phyloP scores from a whole-genome alignment of 257 asterid species.

The Lantana camara region DNA sequence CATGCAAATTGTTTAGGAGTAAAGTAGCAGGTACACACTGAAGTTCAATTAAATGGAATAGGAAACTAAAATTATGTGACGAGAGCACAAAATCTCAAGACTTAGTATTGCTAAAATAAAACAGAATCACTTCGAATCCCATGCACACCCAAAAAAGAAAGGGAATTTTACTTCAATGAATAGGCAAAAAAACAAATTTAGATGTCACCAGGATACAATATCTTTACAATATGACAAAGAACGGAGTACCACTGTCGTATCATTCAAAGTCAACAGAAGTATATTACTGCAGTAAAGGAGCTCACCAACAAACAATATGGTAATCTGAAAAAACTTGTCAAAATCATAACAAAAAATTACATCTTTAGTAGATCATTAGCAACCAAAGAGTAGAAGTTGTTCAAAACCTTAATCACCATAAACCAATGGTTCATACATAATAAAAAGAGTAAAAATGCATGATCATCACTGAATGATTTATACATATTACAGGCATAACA shows the following conservation, averaged over 20 bases:
- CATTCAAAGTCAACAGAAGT: constrained; percentile 6
- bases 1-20: constrained; percentile 35
- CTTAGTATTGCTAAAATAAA: not conserved
- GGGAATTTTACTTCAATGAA: not conserved
- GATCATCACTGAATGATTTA: not conserved
- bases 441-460: not conserved
- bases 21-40: constrained; percentile 18
- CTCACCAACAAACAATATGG: not conserved
- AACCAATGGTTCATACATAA: not conserved
- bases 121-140: not conserved
- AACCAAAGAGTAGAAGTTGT: not conserved
- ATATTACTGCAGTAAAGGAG: not conserved
- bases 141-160: not conserved
- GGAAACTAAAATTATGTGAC: not conserved
- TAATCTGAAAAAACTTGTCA: not conserved
- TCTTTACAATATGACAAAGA: constrained; percentile 21
- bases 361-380: not conserved
- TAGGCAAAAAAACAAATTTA: not conserved
- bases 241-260: constrained; percentile 5
- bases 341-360: constrained; percentile 4
- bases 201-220: constrained; percentile 13
- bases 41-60: not conserved
- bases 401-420: not conserved
- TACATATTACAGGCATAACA: constrained; percentile 1
- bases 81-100: not conserved